phyloP scores from a whole-genome alignment of 805 yeast species.

The Barnettozyma salicaria region DNA sequence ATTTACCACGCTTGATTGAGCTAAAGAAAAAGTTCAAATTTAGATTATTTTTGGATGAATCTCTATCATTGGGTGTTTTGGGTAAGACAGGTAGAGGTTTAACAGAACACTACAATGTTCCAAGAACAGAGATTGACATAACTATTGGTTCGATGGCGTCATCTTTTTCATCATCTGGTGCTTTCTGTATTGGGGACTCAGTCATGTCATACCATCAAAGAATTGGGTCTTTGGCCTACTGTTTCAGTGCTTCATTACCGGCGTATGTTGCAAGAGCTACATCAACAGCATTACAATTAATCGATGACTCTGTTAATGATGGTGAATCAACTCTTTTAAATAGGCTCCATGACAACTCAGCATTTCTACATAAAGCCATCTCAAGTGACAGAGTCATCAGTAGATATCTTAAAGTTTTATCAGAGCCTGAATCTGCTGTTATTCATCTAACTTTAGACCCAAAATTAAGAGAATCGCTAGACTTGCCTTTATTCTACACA shows the following conservation, averaged over 20 bases:
- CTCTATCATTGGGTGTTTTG: slow-evolving; percentile 77
- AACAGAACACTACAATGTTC: slow-evolving; percentile 63
- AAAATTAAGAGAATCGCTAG: slow-evolving; percentile 36
- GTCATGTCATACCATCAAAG: slow-evolving; percentile 90
- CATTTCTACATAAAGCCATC: slow-evolving; percentile 36
- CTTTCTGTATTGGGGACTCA: slow-evolving; percentile 81
- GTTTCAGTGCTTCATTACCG: slow-evolving; percentile 91
- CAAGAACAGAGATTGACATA: slow-evolving; percentile 63
- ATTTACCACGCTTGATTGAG: slow-evolving; percentile 59
- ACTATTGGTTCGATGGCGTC: slow-evolving; percentile 83
- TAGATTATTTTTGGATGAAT: slow-evolving; percentile 83
- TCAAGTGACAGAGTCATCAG: slow-evolving; percentile 31
- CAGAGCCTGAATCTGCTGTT: slow-evolving; percentile 58
- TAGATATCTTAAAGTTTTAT: slow-evolving; percentile 44
- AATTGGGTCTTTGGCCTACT: slow-evolving; percentile 82
- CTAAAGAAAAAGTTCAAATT: slow-evolving; percentile 80
- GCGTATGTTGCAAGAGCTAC: slow-evolving; percentile 76
- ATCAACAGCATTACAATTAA: slow-evolving; percentile 45
- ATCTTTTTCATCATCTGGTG: slow-evolving; percentile 83
- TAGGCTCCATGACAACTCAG: slow-evolving; percentile 36
- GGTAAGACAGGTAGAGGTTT: slow-evolving; percentile 85
- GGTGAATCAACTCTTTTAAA: slow-evolving; percentile 34
- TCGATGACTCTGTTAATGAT: slow-evolving; percentile 33
- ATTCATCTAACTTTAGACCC: slow-evolving; percentile 57
- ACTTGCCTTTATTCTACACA: slow-evolving; percentile 38